Evolutionary conservation across 2,329 filamentous ascomycete genomes (phyloP), one percentile per base, ranked within the genome.

Genomic region (Penicillium sp.): DNA sequence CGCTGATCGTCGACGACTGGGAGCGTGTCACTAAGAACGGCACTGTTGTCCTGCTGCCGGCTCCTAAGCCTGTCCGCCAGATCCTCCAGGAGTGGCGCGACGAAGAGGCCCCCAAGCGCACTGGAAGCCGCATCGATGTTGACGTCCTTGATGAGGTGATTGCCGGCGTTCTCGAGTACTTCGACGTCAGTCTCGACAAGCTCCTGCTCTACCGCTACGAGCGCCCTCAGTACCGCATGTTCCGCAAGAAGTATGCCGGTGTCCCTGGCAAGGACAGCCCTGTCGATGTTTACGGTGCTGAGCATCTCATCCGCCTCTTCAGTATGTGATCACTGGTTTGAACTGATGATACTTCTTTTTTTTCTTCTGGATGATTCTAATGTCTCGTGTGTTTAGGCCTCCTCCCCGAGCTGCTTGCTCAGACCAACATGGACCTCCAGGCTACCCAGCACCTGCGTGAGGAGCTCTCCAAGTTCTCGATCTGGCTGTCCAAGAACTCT

Each of bases 401-500:
- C 1, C 88, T 98, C 70, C 94, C 95, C 0, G 95, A 99, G 75
- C 88, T 98, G 44, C 89, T 98, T 65, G 93, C 93, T 4, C 95
- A 99, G 76, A 99, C 95, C 56, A 98, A 98, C 79, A 97, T 99
- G 93, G 95, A 98, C 73, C 85, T 90, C 57, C 93, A 96, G 76
- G 93, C 93, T 2, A 92, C 97, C 45, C 91, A 89, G 65, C 90
- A 93, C 51, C 86, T 98, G 28, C 89, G 93, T 13, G 92, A 97
- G 72, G 95, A 99, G 76, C 85, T 99, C 17, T 85, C 87, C 68
- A 94, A 93, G 78, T 89, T 99, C 78, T 92, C 90, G 12, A 84
- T 87, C 58, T 99, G 93, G 92, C 83, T 99, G 59, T 86, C 89
- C 62, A 91, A 89, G 69, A 88, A 94, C 71, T 88, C 89, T 15